Conservation (phyloP, 768 basidiomycete genomes). For the Boletus pseudo-olivaceus region DNA sequence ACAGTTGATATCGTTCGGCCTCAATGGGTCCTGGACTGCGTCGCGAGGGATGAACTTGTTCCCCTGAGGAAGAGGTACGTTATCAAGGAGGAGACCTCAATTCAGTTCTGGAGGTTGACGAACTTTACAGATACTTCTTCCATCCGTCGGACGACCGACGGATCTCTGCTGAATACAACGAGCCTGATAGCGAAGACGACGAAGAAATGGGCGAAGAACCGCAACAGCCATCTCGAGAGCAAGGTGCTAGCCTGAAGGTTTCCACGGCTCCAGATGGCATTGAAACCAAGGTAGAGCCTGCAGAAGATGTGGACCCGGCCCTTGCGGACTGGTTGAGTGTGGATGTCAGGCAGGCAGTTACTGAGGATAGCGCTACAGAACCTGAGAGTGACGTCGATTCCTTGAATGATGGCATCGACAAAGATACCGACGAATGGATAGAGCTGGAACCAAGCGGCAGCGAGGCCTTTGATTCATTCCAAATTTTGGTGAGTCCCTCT, state of each 20-base stretch:
- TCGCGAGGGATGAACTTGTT: constrained; percentile 51
- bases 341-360: constrained; percentile 32
- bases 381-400: constrained; percentile 68
- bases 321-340: constrained; percentile 63
- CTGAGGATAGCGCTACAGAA: constrained; percentile 41
- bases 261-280: neutral
- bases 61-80: constrained; percentile 67
- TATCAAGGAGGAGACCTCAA: neutral
- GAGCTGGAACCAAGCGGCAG: constrained; percentile 18
- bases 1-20: constrained; percentile 73
- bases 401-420: constrained; percentile 54
- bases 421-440: constrained; percentile 42
- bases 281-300: constrained; percentile 25
- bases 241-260: constrained; percentile 7
- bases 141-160: constrained; percentile 56
- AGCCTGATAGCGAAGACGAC: constrained; percentile 37
- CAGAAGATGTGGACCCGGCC: constrained; percentile 42
- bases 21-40: constrained; percentile 77
- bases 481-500: constrained; percentile 4
- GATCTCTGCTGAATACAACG: constrained; percentile 48
- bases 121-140: constrained; percentile 65
- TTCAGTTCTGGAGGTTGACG: neutral
- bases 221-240: constrained; percentile 12
- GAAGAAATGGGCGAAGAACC: constrained; percentile 16
- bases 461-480: constrained; percentile 22